Percentiles rank a stretch among this genome's conserved stretches.
Conservation (phyloP, 2,329 filamentous ascomycete species). For the Xylaria sp. region DNA sequence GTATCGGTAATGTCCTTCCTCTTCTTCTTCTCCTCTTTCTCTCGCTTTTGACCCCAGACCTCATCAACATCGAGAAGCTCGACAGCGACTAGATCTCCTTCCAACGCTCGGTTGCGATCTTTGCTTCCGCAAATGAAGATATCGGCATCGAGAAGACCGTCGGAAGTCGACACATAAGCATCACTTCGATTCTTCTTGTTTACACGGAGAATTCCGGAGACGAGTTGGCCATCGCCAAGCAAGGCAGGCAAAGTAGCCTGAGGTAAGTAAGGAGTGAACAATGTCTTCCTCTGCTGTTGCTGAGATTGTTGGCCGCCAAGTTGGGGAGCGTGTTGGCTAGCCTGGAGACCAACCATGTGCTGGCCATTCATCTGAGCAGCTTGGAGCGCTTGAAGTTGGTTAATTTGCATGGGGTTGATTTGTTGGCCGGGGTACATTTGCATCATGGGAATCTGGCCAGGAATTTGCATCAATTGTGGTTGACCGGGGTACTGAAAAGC, state of each 20-base stretch:
- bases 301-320: constrained; percentile 75
- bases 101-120: constrained; percentile 94
- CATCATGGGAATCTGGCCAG: constrained; percentile 85
- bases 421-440: constrained; percentile 88
- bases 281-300: constrained; percentile 94
- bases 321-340: constrained; percentile 78
- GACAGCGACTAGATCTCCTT: constrained; percentile 94
- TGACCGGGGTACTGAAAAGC: constrained; percentile 91
- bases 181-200: constrained; percentile 99
- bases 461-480: constrained; percentile 87
- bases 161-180: constrained; percentile 94
- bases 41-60: constrained; percentile 97
- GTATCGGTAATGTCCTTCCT: constrained; percentile 98
- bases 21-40: constrained; percentile 99
- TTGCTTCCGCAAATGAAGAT: constrained; percentile 99
- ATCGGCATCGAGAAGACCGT: constrained; percentile 89
- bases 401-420: constrained; percentile 87
- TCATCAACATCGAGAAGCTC: constrained; percentile 98
- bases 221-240: constrained; percentile 89
- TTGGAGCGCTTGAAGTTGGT: constrained; percentile 92
- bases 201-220: constrained; percentile 94
- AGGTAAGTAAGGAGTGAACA: constrained; percentile 97
- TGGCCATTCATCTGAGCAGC: constrained; percentile 85
- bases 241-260: constrained; percentile 93
- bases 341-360: constrained; percentile 73